phyloP scores from a whole-genome alignment of 768 basidiomycete species.

The Suillus decipiens region DNA sequence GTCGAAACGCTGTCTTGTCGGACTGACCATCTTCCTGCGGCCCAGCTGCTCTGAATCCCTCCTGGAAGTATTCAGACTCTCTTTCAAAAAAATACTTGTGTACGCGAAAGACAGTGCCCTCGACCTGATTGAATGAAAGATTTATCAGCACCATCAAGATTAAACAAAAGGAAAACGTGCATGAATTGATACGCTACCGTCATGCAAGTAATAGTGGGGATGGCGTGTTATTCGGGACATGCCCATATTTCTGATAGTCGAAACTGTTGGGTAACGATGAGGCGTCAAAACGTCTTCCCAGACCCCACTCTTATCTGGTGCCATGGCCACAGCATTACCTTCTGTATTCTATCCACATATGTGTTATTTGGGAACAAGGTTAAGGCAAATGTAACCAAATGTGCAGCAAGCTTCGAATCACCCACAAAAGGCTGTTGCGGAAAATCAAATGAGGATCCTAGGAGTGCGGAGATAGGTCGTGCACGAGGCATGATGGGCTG shows the following conservation, averaged over 20 bases:
- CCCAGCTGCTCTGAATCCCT: constrained; percentile 20
- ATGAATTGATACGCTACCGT: constrained; percentile 1
- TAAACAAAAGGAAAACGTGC: constrained; percentile 1
- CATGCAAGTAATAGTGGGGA: not conserved
- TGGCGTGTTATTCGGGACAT: not conserved
- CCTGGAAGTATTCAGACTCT: constrained; percentile 34
- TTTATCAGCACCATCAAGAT: not conserved
- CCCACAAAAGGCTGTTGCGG: not conserved
- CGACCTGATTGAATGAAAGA: constrained; percentile 30
- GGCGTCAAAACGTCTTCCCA: not conserved
- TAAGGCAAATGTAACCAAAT: not conserved
- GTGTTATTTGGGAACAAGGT: not conserved
- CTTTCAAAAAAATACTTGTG: constrained; percentile 41
- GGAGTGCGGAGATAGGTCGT: not conserved
- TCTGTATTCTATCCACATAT: not conserved
- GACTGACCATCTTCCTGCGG: constrained; percentile 10
- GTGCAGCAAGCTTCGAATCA: not conserved
- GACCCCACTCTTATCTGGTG: not conserved
- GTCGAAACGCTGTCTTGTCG: constrained; percentile 9
- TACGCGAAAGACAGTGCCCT: constrained; percentile 34
- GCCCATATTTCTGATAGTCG: not conserved
- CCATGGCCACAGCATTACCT: not conserved
- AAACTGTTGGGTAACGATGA: not conserved
- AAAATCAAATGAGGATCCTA: not conserved
- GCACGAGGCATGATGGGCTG: not conserved